A percentile compares a stretch with the other conserved stretches of the same genome.
phyloP scores from a whole-genome alignment of 2,329 filamentous ascomycete species.

The Arthrobotrys entomopaga region DNA sequence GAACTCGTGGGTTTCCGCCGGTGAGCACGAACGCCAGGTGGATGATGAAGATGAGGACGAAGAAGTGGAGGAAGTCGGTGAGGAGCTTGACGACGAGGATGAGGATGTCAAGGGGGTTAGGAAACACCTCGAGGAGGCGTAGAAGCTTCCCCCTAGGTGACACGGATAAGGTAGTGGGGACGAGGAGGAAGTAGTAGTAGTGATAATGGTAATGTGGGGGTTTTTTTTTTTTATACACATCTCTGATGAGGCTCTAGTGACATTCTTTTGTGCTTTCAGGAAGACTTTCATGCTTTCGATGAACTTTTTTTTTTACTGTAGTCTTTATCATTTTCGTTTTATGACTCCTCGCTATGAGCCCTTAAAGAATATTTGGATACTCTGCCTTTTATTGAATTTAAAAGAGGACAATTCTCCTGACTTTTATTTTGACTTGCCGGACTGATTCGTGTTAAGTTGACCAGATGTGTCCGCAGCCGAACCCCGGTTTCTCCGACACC shows the following conservation, averaged over 20 bases:
- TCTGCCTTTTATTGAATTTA: background rate
- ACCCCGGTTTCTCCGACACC: too few species aligned
- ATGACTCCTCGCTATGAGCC: background rate
- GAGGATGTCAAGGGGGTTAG: constrained; percentile 43
- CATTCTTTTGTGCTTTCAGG: constrained; percentile 18
- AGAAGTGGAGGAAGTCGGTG: constrained; percentile 36
- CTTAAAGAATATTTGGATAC: background rate
- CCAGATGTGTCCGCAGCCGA: too few species aligned
- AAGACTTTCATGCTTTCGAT: background rate
- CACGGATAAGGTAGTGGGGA: background rate
- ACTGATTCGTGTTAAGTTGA: too few species aligned
- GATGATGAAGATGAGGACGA: constrained; percentile 44
- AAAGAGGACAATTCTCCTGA: too few species aligned
- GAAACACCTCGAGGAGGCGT: constrained; percentile 47
- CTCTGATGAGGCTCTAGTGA: constrained; percentile 8
- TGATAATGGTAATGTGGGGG: constrained; percentile 23
- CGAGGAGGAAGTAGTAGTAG: constrained; percentile 7
- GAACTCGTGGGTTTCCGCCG: constrained; percentile 47
- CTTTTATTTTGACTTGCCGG: too few species aligned
- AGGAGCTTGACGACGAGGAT: constrained; percentile 42
- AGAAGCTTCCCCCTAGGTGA: constrained; percentile 7
- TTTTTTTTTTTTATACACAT: too few species aligned
- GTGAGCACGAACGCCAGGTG: constrained; percentile 43
- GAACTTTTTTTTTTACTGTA: constrained; percentile 12
- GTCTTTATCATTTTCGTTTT: background rate